Conservation (phyloP, 768 basidiomycete genomes). For the Favolaschia claudopus region DNA sequence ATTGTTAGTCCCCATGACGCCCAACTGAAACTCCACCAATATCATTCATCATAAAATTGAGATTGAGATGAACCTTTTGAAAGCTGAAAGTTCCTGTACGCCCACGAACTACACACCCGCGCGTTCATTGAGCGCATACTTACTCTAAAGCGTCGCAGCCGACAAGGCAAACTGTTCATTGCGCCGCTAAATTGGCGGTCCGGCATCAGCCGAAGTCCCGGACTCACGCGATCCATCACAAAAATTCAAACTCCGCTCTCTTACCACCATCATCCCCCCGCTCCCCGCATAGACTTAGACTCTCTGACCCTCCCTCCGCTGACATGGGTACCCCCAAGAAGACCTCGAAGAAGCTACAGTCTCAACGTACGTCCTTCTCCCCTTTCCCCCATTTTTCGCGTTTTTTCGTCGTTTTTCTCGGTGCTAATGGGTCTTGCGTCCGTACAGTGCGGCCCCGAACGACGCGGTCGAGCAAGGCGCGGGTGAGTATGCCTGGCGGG, state of each 20-base stretch:
- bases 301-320: background rate
- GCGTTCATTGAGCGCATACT: too few species aligned
- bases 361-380: constrained; percentile 23
- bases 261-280: constrained; percentile 16
- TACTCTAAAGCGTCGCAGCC: too few species aligned
- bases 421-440: constrained; percentile 1
- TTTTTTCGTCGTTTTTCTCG: constrained; percentile 37
- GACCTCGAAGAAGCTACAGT: constrained; percentile 25
- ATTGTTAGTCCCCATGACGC: too few species aligned
- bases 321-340: constrained; percentile 31
- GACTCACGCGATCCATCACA: too few species aligned
- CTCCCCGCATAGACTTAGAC: constrained; percentile 13
- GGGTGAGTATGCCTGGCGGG: constrained; percentile 48
- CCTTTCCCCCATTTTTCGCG: background rate
- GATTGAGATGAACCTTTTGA: too few species aligned
- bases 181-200: too few species aligned
- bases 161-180: too few species aligned
- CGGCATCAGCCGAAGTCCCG: too few species aligned
- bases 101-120: too few species aligned
- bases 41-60: too few species aligned
- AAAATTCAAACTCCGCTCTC: constrained; percentile 18
- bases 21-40: too few species aligned
- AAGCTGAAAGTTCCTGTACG: too few species aligned
- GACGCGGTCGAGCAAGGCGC: constrained; percentile 65
- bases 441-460: constrained; percentile 62